A percentile compares a stretch with the other conserved stretches of the same genome.
Evolutionary conservation across 345 rosid species (phyloP).

Genomic region (Adansonia digitata): DNA sequence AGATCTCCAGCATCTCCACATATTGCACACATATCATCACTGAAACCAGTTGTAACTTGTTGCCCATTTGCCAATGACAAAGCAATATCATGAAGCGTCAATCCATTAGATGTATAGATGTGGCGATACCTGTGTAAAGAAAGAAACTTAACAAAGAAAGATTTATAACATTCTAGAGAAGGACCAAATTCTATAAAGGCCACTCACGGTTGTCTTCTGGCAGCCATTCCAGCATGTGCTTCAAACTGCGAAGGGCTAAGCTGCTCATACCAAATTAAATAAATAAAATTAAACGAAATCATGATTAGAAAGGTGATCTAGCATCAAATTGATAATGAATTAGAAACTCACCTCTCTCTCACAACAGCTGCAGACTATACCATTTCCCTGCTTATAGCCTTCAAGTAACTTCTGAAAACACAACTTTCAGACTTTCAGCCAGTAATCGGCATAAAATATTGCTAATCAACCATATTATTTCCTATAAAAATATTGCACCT

Average conservation of each 20-base stretch:
- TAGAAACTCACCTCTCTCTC: slow-evolving; percentile 52
- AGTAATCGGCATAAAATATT: slow-evolving; percentile 2
- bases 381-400: slow-evolving; percentile 86
- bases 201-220: slow-evolving; percentile 97
- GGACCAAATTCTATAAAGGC: slow-evolving; percentile 6
- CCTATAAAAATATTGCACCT: slow-evolving; percentile 39
- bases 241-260: slow-evolving; percentile 97
- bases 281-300: background rate
- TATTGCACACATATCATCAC: slow-evolving; percentile 83
- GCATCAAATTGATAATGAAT: background rate
- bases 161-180: slow-evolving; percentile 10
- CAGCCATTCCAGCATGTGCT: slow-evolving; percentile 99
- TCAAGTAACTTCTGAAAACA: slow-evolving; percentile 51
- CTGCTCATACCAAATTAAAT: slow-evolving; percentile 37
- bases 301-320: background rate
- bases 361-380: slow-evolving; percentile 82
- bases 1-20: slow-evolving; percentile 88
- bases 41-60: slow-evolving; percentile 50
- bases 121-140: slow-evolving; percentile 71
- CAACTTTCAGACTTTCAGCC: background rate
- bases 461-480: slow-evolving; percentile 6
- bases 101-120: slow-evolving; percentile 77
- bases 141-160: slow-evolving; percentile 2
- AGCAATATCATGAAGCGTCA: slow-evolving; percentile 90
- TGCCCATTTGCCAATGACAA: slow-evolving; percentile 76